Base-by-base conservation (phyloP, 2,329 filamentous ascomycete species). In the Dothistroma pini region DNA sequence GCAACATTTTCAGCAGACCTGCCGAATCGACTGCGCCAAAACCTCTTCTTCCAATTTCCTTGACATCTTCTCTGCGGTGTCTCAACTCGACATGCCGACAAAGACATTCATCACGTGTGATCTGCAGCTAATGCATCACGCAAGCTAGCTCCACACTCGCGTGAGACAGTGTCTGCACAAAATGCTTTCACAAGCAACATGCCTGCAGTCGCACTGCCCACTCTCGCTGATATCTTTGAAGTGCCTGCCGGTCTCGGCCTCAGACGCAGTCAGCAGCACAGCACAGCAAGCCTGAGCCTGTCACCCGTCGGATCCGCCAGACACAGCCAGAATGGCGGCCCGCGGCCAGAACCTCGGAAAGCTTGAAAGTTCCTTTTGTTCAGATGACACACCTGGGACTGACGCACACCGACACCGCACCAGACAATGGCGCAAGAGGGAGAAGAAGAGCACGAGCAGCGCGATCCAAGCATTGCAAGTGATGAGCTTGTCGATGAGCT, bases 401-500 rank as follows among this genome's bases (percentile, higher is more conserved):
- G 19, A 29, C 12, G 9, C 14, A 16, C 21, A 31, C 48, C 14
- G n/a, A 2, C 48, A 29, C 29, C 21, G 12, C n/a, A 53, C 29
- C n/a, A 53, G 31, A 35, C 51, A 35, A 53, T 32, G 31, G n/a
- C 31, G 51, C 21, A 11, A 53, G 51, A 34, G 16, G 49, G 29
- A 35, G 51, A 34, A 12, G 49, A 52, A 35, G 51, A 53, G 19
- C 4, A 21, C 51, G 51, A 35, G 31, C 11, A 19, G 25, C 6
- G 10, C 25, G 48, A 44, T 9, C 14, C 41, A 19, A 19, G 41
- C 41, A n/a, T 44, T 19, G 16, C 2, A n/a, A 6, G n/a, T 14
- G 14, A 35, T 21, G 51, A 53, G 25, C 51, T 35, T 32, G 54
- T 60, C 21, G 63, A 63, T 51, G 63, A 65, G 44, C 32, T 44